Evolutionary conservation across 768 basidiomycete species (phyloP).

Genomic region (Hericium erinaceus): DNA sequence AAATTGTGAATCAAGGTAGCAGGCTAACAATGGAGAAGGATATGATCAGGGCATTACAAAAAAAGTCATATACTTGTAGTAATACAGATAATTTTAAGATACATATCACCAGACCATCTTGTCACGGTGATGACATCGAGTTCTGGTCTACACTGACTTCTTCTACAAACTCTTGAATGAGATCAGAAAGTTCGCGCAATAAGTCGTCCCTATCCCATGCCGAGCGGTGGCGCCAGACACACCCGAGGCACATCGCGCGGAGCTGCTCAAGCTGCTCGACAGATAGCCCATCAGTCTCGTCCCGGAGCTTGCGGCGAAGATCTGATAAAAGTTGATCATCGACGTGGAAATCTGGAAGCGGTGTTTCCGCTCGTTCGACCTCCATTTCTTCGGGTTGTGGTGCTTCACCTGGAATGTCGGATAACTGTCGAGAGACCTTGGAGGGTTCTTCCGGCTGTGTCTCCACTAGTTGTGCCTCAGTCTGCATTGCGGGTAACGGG

Average conservation of each 20-base stretch:
- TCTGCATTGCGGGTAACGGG: not conserved
- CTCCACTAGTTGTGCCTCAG: not conserved
- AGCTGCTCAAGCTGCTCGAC: constrained; percentile 93
- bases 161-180: constrained; percentile 56
- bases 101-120: too few species aligned
- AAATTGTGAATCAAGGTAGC: too few species aligned
- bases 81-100: too few species aligned
- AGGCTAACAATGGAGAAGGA: too few species aligned
- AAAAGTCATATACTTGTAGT: too few species aligned
- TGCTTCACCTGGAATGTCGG: constrained; percentile 14
- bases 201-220: constrained; percentile 79
- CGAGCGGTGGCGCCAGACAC: constrained; percentile 71
- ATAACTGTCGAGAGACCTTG: constrained; percentile 2
- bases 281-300: constrained; percentile 49
- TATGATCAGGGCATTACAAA: too few species aligned
- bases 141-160: constrained; percentile 37
- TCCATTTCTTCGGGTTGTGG: constrained; percentile 33
- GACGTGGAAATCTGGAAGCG: constrained; percentile 71
- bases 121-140: too few species aligned
- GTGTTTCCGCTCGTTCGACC: constrained; percentile 54
- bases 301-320: constrained; percentile 41
- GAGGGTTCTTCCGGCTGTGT: not conserved
- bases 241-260: constrained; percentile 70
- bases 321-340: constrained; percentile 38
- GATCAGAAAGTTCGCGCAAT: constrained; percentile 44